These are phyloP conservation scores for Coprinopsis strossmayeri DNA, from an alignment of 768 basidiomycete genomes.

Conservation along the genomic window DNA sequence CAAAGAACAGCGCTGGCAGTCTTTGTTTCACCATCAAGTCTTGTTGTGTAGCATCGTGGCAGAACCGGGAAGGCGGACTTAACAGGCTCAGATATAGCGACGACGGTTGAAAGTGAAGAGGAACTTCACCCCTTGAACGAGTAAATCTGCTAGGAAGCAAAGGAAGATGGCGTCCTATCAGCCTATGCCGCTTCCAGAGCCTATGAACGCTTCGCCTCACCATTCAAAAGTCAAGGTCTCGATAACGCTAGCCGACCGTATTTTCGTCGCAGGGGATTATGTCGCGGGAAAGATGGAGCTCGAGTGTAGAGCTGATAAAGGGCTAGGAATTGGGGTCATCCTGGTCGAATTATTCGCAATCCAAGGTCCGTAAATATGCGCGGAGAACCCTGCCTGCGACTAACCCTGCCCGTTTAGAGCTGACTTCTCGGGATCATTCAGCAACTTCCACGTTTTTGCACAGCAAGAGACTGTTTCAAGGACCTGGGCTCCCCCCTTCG, in stretches of 20 bases:
- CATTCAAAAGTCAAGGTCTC: slow-evolving; percentile 76
- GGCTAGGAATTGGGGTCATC: slow-evolving; percentile 67
- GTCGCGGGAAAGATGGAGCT: slow-evolving; percentile 75
- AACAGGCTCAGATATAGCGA: background rate
- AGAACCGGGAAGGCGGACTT: background rate
- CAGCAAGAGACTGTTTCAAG: slow-evolving; percentile 68
- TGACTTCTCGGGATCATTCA: slow-evolving; percentile 72
- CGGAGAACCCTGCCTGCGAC: slow-evolving; percentile 4
- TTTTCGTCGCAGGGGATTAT: slow-evolving; percentile 59
- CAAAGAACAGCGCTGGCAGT: background rate
- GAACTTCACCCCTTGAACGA: background rate
- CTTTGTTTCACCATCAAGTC: slow-evolving; percentile 1
- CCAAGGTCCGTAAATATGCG: slow-evolving; percentile 44
- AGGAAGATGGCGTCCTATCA: slow-evolving; percentile 12
- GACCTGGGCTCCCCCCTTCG: slow-evolving; percentile 74
- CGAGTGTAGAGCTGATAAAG: slow-evolving; percentile 69
- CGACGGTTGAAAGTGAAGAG: background rate
- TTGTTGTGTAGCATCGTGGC: background rate
- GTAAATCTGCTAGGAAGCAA: background rate
- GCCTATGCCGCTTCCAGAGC: slow-evolving; percentile 31
- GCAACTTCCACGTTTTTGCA: slow-evolving; percentile 76
- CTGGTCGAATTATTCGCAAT: slow-evolving; percentile 73
- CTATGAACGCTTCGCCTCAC: slow-evolving; percentile 78
- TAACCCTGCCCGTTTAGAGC: slow-evolving; percentile 35
- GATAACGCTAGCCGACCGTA: slow-evolving; percentile 48